phyloP scores from a whole-genome alignment of 2,329 filamentous ascomycete genomes.

The Talaromyces funiculosus region DNA sequence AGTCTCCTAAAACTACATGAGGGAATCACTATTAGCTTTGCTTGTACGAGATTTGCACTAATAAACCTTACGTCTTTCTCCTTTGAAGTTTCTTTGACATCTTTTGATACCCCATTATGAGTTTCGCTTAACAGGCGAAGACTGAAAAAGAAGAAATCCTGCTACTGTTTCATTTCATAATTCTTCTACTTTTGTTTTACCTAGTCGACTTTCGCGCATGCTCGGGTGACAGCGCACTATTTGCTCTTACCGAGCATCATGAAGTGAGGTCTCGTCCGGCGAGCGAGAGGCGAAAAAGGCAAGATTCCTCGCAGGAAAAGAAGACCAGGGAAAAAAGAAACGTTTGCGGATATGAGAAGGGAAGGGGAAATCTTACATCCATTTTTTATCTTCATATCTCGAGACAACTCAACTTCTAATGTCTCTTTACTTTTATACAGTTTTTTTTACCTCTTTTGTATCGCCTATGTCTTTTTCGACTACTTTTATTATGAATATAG shows the following conservation, averaged over 20 bases:
- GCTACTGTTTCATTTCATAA: conserved; percentile 1
- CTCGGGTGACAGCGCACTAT: not conserved
- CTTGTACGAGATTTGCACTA: not conserved
- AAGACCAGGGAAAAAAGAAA: conserved; percentile 6
- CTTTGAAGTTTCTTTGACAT: conserved; percentile 22
- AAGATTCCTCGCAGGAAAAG: not conserved
- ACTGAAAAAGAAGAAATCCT: conserved; percentile 5
- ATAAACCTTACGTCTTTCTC: conserved; percentile 12
- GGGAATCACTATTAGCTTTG: not conserved
- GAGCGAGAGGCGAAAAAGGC: not conserved
- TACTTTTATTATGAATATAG: conserved; percentile 14
- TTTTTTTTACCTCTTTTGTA: conserved; percentile 5
- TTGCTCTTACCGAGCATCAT: not conserved
- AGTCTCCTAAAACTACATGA: conserved; percentile 28
- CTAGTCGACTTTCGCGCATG: not conserved
- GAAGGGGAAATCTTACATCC: not conserved
- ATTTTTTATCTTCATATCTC: not conserved
- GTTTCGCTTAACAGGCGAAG: conserved; percentile 6
- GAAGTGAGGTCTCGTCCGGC: not conserved
- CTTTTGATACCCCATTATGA: conserved; percentile 16
- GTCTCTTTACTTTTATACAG: conserved; percentile 2
- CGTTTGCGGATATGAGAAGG: conserved; percentile 3
- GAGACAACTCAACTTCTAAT: conserved; percentile 2
- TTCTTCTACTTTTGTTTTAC: not conserved
- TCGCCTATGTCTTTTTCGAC: conserved; percentile 11